phyloP scores from a whole-genome alignment of 495 filamentous ascomycete species.

The Rostrohypoxylon terebratum region DNA sequence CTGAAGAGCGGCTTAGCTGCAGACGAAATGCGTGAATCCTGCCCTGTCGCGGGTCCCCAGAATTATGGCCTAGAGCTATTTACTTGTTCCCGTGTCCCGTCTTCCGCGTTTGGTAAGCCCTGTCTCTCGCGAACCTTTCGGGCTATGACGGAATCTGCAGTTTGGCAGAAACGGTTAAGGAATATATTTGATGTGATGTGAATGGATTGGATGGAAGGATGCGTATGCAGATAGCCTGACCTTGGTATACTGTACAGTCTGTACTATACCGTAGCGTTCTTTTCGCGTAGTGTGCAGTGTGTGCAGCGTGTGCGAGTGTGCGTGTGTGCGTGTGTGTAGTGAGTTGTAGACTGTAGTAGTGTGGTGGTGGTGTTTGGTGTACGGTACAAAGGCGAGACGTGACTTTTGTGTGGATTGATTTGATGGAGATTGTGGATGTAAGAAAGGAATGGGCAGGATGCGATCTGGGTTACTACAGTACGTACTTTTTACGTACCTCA shows the following conservation, averaged over 20 bases:
- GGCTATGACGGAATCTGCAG: slow-evolving; percentile 61
- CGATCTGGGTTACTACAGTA: slow-evolving; percentile 41
- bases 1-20: slow-evolving; percentile 61
- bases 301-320: slow-evolving; percentile 12
- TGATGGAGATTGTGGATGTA: slow-evolving; percentile 41
- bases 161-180: slow-evolving; percentile 49
- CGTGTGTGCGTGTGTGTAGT: slow-evolving; percentile 11
- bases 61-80: slow-evolving; percentile 53
- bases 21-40: slow-evolving; percentile 60
- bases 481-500: slow-evolving; percentile 2
- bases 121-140: slow-evolving; percentile 55
- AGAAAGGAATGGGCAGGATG: slow-evolving; percentile 31
- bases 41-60: slow-evolving; percentile 55
- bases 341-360: slow-evolving; percentile 30
- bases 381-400: slow-evolving; percentile 44
- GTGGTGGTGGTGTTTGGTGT: slow-evolving; percentile 37
- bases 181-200: slow-evolving; percentile 32
- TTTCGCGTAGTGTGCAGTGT: slow-evolving; percentile 26
- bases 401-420: slow-evolving; percentile 46
- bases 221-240: slow-evolving; percentile 44
- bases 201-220: slow-evolving; percentile 39
- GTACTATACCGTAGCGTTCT: slow-evolving; percentile 30
- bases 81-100: slow-evolving; percentile 43
- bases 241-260: slow-evolving; percentile 39
- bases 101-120: slow-evolving; percentile 48